Evolutionary conservation across 257 asterid species (phyloP).

Genomic region (Perilla frutescens): DNA sequence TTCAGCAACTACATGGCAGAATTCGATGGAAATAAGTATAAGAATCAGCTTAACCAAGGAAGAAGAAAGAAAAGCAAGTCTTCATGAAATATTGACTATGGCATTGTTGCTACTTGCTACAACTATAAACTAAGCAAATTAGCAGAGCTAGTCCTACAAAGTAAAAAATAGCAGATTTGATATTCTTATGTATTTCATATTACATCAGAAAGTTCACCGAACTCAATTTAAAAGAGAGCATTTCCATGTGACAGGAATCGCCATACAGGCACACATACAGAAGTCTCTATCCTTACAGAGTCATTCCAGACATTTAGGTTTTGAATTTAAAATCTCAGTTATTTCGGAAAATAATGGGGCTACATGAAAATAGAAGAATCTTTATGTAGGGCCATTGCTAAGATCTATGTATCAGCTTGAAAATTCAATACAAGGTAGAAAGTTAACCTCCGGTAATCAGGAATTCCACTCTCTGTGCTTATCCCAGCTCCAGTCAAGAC

Average conservation of each 20-base stretch:
- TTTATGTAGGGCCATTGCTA: background rate
- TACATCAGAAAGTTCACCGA: background rate
- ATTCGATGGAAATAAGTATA: background rate
- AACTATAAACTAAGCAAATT: background rate
- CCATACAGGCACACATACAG: conserved; percentile 18
- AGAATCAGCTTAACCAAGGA: conserved; percentile 11
- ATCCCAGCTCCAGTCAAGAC: conserved; percentile 95
- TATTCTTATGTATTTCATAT: conserved; percentile 4
- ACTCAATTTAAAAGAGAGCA: conserved; percentile 15
- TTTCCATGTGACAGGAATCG: background rate
- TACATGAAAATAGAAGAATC: conserved; percentile 18
- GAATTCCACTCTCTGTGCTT: conserved; percentile 98
- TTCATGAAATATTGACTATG: background rate
- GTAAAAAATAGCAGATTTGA: background rate
- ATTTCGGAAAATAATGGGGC: conserved; percentile 20
- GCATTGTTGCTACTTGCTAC: background rate
- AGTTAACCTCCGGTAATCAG: conserved; percentile 89
- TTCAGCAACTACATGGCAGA: conserved; percentile 4
- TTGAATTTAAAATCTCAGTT: background rate
- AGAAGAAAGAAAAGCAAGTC: background rate
- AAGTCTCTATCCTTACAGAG: background rate
- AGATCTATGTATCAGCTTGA: conserved; percentile 10
- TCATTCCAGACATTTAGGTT: background rate
- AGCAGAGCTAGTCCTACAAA: conserved; percentile 4
- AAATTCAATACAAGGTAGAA: conserved; percentile 12